Percentiles rank a stretch among this genome's conserved stretches.
phyloP scores from a whole-genome alignment of 345 rosid genomes.

The Psidium friedrichsthalianum region DNA sequence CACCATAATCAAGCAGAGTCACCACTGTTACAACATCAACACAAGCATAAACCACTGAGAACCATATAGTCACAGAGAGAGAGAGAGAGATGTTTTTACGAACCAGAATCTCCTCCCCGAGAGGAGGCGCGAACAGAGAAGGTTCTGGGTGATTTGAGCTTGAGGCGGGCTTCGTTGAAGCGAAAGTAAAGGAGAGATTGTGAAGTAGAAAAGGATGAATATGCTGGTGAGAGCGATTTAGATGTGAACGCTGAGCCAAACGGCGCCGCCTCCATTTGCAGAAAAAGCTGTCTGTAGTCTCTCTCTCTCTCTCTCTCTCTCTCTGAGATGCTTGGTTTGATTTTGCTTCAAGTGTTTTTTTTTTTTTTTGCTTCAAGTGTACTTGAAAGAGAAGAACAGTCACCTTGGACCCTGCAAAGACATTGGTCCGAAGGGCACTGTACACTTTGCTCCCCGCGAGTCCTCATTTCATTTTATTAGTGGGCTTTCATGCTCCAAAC shows the following conservation, averaged over 20 bases:
- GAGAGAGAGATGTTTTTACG: not conserved
- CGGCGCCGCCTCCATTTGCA: slow-evolving; percentile 17
- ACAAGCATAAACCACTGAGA: not conserved
- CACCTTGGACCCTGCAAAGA: not conserved
- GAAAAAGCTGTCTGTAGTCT: not conserved
- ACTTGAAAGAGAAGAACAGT: not conserved
- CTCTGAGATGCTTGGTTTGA: not conserved
- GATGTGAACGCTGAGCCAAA: slow-evolving; percentile 1
- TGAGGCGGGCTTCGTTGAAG: slow-evolving; percentile 8
- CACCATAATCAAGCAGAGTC: slow-evolving; percentile 92
- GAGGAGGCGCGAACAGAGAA: slow-evolving; percentile 54
- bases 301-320: not conserved
- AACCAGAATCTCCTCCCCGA: slow-evolving; percentile 41
- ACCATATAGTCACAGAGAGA: not conserved
- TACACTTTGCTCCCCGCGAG: not conserved
- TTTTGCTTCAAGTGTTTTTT: not conserved
- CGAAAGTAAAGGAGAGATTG: slow-evolving; percentile 14
- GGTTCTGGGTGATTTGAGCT: slow-evolving; percentile 26
- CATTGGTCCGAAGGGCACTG: not conserved
- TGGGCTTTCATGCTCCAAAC: not conserved
- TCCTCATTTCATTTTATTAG: not conserved
- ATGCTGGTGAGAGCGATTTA: not conserved
- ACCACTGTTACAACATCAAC: slow-evolving; percentile 29
- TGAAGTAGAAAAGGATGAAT: slow-evolving; percentile 5
- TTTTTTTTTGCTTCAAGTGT: not conserved